These are phyloP conservation scores for Gamarada debralockiae DNA, from an alignment of 495 filamentous ascomycete species.

Conservation along the genomic window DNA sequence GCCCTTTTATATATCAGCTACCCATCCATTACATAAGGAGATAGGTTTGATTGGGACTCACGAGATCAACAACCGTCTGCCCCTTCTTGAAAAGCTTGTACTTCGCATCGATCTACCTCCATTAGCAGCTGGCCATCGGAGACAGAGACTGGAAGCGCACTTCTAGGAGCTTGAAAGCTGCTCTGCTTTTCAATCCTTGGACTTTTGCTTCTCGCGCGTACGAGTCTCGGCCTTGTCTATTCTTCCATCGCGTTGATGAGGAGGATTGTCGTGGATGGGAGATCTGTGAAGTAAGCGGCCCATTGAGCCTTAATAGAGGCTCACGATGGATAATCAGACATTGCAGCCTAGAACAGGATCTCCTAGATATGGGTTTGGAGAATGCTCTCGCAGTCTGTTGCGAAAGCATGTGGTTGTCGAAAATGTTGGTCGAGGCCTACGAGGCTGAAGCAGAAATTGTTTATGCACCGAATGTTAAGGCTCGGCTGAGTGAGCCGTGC, in stretches of 20 bases:
- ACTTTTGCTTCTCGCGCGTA: constrained; percentile 70
- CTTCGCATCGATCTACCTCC: constrained; percentile 67
- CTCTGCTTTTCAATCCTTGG: constrained; percentile 77
- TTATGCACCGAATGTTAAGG: background rate
- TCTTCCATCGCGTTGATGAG: constrained; percentile 78
- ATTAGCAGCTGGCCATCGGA: constrained; percentile 8
- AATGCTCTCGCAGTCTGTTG: constrained; percentile 10
- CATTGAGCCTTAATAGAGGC: background rate
- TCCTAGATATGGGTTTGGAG: background rate
- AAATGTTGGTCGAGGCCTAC: background rate
- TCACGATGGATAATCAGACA: background rate
- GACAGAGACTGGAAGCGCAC: constrained; percentile 31
- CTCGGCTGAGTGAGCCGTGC: too few relatives aligned
- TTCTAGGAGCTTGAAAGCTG: constrained; percentile 88
- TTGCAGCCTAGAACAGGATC: background rate
- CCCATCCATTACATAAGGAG: background rate
- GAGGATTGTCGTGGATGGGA: constrained; percentile 34
- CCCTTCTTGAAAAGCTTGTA: constrained; percentile 72
- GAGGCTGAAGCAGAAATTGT: background rate
- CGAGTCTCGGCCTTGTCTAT: constrained; percentile 66
- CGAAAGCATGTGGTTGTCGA: constrained; percentile 24
- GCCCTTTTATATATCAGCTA: constrained; percentile 51
- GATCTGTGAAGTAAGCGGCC: background rate
- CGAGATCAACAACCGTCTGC: constrained; percentile 86
- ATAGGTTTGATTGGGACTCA: constrained; percentile 30